A percentile compares a stretch with the other conserved stretches of the same genome.
phyloP scores from a whole-genome alignment of 345 rosid genomes.

The Clarkia xantiana region DNA sequence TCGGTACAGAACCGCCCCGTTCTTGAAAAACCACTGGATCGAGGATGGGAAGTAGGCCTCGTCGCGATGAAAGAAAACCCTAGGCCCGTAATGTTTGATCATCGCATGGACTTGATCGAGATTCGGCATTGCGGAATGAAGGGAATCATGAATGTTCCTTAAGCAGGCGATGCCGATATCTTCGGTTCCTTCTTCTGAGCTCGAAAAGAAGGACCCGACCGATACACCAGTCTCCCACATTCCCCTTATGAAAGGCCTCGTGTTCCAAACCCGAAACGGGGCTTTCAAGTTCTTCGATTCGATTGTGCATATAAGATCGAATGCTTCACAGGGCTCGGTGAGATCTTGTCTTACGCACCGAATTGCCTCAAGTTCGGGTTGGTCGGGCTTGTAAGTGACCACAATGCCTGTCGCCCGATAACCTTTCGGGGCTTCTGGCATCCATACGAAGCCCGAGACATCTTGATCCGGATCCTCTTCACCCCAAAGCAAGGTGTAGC shows the following conservation, averaged over 20 bases:
- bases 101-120: slow-evolving; percentile 57
- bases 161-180: slow-evolving; percentile 45
- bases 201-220: slow-evolving; percentile 66
- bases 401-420: slow-evolving; percentile 71
- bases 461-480: slow-evolving; percentile 17
- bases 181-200: slow-evolving; percentile 18
- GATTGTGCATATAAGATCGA: slow-evolving; percentile 25
- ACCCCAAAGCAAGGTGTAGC: slow-evolving; percentile 45
- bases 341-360: slow-evolving; percentile 76
- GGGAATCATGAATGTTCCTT: slow-evolving; percentile 41
- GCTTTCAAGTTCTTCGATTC: slow-evolving; percentile 19
- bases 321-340: slow-evolving; percentile 57
- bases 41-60: slow-evolving; percentile 81
- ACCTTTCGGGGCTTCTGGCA: slow-evolving; percentile 65
- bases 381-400: slow-evolving; percentile 31
- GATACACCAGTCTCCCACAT: slow-evolving; percentile 53
- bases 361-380: slow-evolving; percentile 51
- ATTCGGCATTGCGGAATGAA: slow-evolving; percentile 57
- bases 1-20: slow-evolving; percentile 51
- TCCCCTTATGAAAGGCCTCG: slow-evolving; percentile 58
- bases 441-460: slow-evolving; percentile 57
- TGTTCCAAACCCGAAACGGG: slow-evolving; percentile 46
- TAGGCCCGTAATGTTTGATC: slow-evolving; percentile 70
- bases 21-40: slow-evolving; percentile 75
- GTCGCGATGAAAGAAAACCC: slow-evolving; percentile 78